Conservation (phyloP, 2,329 filamentous ascomycete species). For the Alternaria triticina region DNA sequence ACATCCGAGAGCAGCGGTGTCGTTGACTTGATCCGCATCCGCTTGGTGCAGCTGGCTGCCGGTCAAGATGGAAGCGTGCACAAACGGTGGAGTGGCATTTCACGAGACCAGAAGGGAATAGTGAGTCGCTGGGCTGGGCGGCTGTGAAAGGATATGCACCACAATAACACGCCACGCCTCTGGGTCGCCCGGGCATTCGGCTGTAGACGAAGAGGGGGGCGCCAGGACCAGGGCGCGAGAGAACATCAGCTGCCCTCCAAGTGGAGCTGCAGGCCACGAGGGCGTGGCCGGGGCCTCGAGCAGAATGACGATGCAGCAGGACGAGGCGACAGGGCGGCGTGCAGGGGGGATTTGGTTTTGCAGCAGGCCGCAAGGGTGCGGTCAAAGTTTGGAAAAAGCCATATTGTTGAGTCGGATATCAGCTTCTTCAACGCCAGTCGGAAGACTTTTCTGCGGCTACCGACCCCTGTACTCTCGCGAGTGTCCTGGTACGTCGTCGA, state of each 20-base stretch:
- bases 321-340: conserved; percentile 11
- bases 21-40: conserved; percentile 12
- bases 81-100: conserved; percentile 8
- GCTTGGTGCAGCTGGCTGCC: conserved; percentile 1
- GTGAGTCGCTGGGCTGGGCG: background rate
- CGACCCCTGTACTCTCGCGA: conserved; percentile 1
- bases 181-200: conserved; percentile 15
- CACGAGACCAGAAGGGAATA: background rate
- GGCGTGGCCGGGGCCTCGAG: conserved; percentile 24
- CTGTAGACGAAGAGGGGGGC: conserved; percentile 19
- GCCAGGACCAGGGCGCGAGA: conserved; percentile 21
- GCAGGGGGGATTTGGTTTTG: background rate
- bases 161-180: conserved; percentile 8
- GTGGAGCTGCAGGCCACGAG: conserved; percentile 20
- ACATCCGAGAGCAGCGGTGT: conserved; percentile 22
- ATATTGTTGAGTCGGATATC: background rate
- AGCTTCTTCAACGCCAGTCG: background rate
- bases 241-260: conserved; percentile 29
- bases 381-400: background rate
- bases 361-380: background rate
- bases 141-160: conserved; percentile 1
- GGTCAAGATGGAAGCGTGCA: conserved; percentile 2
- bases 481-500: background rate
- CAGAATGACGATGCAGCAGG: conserved; percentile 28
- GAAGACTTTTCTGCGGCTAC: conserved; percentile 3